These are phyloP conservation scores for Dipteronia dyeriana DNA, from an alignment of 345 rosid species.

Conservation along the genomic window DNA sequence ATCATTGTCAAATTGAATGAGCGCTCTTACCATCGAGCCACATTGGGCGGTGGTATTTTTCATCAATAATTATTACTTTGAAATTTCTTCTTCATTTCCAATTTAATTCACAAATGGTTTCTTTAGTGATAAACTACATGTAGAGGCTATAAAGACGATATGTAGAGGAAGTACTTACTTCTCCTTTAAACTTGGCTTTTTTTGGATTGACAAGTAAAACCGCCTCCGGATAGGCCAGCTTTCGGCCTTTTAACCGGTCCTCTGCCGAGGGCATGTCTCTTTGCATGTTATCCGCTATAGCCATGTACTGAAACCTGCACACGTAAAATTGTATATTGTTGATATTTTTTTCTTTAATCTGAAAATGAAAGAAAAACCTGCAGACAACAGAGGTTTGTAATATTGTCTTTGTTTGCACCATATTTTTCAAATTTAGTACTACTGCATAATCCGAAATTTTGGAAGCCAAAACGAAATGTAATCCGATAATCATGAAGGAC, in stretches of 20 bases:
- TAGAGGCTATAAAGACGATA: neutral
- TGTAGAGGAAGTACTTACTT: slow-evolving; percentile 61
- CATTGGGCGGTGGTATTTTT: neutral
- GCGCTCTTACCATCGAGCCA: too few species aligned
- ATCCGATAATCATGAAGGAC: neutral
- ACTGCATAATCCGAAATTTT: too few species aligned
- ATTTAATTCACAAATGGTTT: neutral
- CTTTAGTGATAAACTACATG: too few species aligned
- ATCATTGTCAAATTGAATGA: too few species aligned
- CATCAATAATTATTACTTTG: neutral
- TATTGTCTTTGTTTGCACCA: neutral
- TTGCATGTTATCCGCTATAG: slow-evolving; percentile 67
- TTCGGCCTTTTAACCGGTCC: slow-evolving; percentile 66
- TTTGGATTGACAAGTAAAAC: slow-evolving; percentile 70
- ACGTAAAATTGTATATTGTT: neutral
- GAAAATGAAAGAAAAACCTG: too few species aligned
- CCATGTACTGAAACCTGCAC: slow-evolving; percentile 78
- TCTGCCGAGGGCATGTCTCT: slow-evolving; percentile 84
- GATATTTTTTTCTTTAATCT: too few species aligned
- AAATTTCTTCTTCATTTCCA: neutral
- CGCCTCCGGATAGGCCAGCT: slow-evolving; percentile 75
- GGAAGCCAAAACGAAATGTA: neutral
- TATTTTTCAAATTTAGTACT: too few species aligned
- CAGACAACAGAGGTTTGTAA: too few species aligned
- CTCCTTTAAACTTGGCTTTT: slow-evolving; percentile 68